A percentile compares a stretch with the other conserved stretches of the same genome.
Conservation (phyloP, 805 yeast genomes). For the Metschnikowia proteae region DNA sequence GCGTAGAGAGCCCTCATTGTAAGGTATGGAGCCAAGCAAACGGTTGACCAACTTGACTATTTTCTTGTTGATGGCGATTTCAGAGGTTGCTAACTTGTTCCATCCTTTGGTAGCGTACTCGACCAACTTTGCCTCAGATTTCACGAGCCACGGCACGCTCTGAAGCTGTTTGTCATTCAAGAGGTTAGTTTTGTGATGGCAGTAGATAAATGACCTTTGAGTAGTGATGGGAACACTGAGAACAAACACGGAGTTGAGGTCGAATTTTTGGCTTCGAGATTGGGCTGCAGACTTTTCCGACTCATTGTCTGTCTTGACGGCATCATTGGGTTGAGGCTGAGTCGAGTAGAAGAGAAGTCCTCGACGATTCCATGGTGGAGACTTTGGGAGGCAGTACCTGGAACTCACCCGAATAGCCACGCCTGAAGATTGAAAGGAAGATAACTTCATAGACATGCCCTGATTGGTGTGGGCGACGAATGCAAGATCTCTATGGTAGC, state of each 20-base stretch:
- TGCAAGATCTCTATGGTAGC: not conserved
- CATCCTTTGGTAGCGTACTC: slow-evolving; percentile 55
- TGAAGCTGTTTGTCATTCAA: slow-evolving; percentile 25
- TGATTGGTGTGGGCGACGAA: not conserved
- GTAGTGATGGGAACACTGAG: slow-evolving; percentile 71
- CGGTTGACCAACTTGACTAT: slow-evolving; percentile 52
- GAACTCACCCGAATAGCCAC: too few species aligned
- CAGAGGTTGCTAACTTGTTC: slow-evolving; percentile 56
- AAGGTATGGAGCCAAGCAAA: slow-evolving; percentile 63
- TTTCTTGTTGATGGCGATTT: slow-evolving; percentile 51
- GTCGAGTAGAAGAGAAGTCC: not conserved
- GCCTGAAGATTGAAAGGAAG: not conserved
- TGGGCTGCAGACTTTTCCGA: not conserved
- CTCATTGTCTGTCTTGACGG: not conserved
- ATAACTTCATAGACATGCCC: not conserved
- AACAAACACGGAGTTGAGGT: slow-evolving; percentile 51
- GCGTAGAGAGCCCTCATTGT: slow-evolving; percentile 72
- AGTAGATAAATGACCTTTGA: slow-evolving; percentile 58
- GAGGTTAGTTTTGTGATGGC: slow-evolving; percentile 49
- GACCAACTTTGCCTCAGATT: slow-evolving; percentile 45
- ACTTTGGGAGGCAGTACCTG: not conserved
- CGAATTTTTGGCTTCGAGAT: not conserved
- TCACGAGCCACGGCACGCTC: slow-evolving; percentile 32
- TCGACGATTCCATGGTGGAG: not conserved
- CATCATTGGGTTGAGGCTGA: not conserved